Conservation (phyloP, 2,329 filamentous ascomycete genomes). For the Colletotrichum sp. region DNA sequence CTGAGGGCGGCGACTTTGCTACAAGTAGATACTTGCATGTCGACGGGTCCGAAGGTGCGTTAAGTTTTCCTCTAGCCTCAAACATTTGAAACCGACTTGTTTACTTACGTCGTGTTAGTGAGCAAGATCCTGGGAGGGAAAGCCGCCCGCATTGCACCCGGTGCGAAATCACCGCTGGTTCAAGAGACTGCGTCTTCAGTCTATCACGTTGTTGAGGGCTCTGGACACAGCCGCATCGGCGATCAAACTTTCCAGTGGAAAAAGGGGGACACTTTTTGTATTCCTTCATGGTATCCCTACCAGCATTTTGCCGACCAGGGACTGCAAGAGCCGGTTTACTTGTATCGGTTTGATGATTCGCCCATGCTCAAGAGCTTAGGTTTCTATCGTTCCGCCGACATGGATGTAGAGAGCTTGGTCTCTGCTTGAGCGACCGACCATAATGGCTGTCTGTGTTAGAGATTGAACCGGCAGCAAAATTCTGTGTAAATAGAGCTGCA, state of each 20-base stretch:
- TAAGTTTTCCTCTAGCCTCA: not conserved
- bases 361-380: constrained; percentile 58
- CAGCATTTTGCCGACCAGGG: constrained; percentile 46
- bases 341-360: constrained; percentile 60
- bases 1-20: constrained; percentile 27
- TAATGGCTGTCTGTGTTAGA: not conserved
- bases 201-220: constrained; percentile 57
- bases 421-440: constrained; percentile 15
- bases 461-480: not conserved
- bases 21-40: constrained; percentile 36
- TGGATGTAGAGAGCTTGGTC: constrained; percentile 44
- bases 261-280: constrained; percentile 58
- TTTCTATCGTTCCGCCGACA: constrained; percentile 48
- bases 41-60: constrained; percentile 34
- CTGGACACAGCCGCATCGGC: constrained; percentile 44
- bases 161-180: constrained; percentile 36
- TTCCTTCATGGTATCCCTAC: constrained; percentile 57
- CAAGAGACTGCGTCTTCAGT: constrained; percentile 58
- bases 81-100: not conserved
- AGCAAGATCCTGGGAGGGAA: constrained; percentile 50
- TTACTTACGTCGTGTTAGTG: constrained; percentile 31
- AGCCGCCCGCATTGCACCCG: constrained; percentile 48
- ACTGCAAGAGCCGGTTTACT: constrained; percentile 41
- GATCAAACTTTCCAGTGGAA: constrained; percentile 47
- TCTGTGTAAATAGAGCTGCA: not conserved